Base-by-base conservation (phyloP, 2,329 filamentous ascomycete species). In the Aspergillus tubingensis region DNA sequence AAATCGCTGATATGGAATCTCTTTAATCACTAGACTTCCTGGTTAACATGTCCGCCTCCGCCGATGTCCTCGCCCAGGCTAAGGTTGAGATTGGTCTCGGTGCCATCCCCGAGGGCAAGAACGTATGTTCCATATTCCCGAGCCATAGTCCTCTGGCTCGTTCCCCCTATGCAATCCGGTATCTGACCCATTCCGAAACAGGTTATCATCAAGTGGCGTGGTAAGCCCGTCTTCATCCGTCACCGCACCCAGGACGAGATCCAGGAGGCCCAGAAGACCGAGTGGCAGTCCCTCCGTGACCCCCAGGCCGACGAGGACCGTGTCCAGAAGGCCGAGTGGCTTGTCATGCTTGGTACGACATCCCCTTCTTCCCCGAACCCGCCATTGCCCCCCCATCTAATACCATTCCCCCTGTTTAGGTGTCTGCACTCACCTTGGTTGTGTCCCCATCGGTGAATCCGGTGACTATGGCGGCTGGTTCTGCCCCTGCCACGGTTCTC, bases 151-250 rank as follows among this genome's bases (percentile, higher is more conserved):
- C 32, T 44, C 21, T 43, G 27, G 21, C 27, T 43, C 44, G 7
- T 43, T 11, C 43, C 23, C 23, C n/a, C 21, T 13, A 36, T 15
- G 30, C 32, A 32, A 17, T 30, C 11, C 21, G n/a, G 36, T 39
- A 41, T 65, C 62, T 62, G 54, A 64, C 62, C 65, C 57, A 64
- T 58, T 44, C 27, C 13, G 21, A 10, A 58, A 68, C 74, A 93
- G 90, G 89, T 99, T 79, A 96, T 99, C 80, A 96, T 99, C 86
- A 99, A 99, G 85, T 99, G 95, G 95, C 91, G 95, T 85, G 95
- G 95, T 80, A 99, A 99, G 91, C 95, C 95, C 80, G 92, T 99
- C 79, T 99, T 99, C 86, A 92, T 99, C 87, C 93, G 95, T 80
- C 95, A 99, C 89, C 92, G 95, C 77, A 99, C 95, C 72, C 82